A percentile compares a stretch with the other conserved stretches of the same genome.
These are phyloP conservation scores for Capronia americana DNA, from an alignment of 2,329 filamentous ascomycete species.

Conservation along the genomic window DNA sequence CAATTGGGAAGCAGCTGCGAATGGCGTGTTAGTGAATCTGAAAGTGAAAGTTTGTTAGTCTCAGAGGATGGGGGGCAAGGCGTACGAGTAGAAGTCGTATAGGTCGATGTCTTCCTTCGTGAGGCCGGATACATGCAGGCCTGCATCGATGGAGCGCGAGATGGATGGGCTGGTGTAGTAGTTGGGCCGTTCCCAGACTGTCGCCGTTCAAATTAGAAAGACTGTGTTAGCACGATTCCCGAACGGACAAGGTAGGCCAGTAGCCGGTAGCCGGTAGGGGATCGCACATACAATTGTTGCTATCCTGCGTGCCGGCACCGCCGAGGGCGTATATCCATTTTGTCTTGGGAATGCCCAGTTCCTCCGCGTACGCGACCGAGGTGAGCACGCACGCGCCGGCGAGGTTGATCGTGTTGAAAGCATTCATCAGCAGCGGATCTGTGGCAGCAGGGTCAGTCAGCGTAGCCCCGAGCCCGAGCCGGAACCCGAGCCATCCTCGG, in stretches of 20 bases:
- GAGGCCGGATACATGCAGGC: constrained; percentile 57
- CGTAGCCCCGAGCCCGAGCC: not conserved
- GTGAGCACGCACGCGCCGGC: constrained; percentile 67
- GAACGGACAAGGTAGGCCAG: not conserved
- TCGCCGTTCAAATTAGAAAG: not conserved
- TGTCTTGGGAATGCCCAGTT: constrained; percentile 60
- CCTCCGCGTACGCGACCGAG: constrained; percentile 59
- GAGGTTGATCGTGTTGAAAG: constrained; percentile 72
- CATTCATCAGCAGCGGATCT: constrained; percentile 75
- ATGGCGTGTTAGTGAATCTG: not conserved
- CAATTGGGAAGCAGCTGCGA: constrained; percentile 69
- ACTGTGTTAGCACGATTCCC: not conserved
- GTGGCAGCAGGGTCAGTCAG: constrained; percentile 29
- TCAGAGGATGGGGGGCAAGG: not conserved
- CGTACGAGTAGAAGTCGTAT: constrained; percentile 68
- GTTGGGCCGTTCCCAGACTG: constrained; percentile 68
- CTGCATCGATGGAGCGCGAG: constrained; percentile 62
- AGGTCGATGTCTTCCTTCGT: constrained; percentile 62
- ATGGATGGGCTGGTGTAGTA: constrained; percentile 66
- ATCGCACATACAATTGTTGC: constrained; percentile 56
- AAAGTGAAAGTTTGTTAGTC: constrained; percentile 21
- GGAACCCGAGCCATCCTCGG: no score
- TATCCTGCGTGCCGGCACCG: constrained; percentile 67
- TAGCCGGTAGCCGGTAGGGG: not conserved
- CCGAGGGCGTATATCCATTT: constrained; percentile 70